phyloP scores from a whole-genome alignment of 495 filamentous ascomycete species.

The Penicillium daleae region DNA sequence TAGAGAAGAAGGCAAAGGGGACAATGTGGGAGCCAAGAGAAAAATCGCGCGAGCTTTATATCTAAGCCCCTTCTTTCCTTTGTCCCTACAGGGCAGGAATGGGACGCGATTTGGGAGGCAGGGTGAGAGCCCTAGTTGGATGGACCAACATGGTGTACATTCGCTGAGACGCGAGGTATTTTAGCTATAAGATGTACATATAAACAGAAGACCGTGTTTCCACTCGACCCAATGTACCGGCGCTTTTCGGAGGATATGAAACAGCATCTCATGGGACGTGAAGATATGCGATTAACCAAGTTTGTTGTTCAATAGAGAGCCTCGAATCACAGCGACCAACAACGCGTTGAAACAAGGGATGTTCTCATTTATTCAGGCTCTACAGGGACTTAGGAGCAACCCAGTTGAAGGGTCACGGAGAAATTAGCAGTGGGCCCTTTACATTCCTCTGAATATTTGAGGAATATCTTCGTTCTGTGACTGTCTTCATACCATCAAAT shows the following conservation, averaged over 20 bases:
- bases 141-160: not conserved
- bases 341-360: slow-evolving; percentile 16
- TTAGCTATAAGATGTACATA: not conserved
- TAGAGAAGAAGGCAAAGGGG: not conserved
- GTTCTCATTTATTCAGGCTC: not conserved
- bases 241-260: not conserved
- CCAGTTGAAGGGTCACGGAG: not conserved
- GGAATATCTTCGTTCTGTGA: not conserved
- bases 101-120: slow-evolving; percentile 1
- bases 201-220: not conserved
- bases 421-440: not conserved
- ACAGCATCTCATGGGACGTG: not conserved
- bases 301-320: not conserved
- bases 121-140: not conserved
- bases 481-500: no score
- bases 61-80: slow-evolving; percentile 15
- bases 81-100: slow-evolving; percentile 13
- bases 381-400: not conserved
- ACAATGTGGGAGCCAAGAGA: not conserved
- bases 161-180: slow-evolving; percentile 10
- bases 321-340: not conserved
- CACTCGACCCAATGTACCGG: not conserved
- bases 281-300: slow-evolving; percentile 1
- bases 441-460: slow-evolving; percentile 9
- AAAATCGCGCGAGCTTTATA: slow-evolving; percentile 23